phyloP scores from a whole-genome alignment of 202 grass and related monocot species.

The Schoenoplectus triqueter region DNA sequence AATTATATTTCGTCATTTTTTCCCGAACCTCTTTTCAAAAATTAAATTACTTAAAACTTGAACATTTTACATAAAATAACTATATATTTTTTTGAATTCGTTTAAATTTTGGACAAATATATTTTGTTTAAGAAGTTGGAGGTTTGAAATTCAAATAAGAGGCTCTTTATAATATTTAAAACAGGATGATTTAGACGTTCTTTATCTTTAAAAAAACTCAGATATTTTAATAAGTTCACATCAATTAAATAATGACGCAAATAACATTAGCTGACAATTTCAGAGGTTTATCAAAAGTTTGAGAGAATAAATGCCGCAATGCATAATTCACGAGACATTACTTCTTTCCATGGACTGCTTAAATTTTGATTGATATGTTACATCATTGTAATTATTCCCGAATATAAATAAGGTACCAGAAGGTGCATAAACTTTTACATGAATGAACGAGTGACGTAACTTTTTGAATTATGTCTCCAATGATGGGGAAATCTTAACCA shows the following conservation, averaged over 20 bases:
- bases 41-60: no score
- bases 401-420: neutral
- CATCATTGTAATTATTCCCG: neutral
- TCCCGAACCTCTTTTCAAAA: no score
- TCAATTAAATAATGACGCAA: neutral
- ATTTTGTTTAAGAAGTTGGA: no score
- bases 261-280: neutral
- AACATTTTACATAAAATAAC: no score
- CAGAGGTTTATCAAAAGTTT: neutral
- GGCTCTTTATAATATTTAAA: no score
- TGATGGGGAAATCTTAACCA: slow-evolving; percentile 37
- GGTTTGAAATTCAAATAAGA: no score
- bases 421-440: neutral
- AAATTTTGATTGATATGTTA: neutral
- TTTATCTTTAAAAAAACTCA: neutral
- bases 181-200: no score
- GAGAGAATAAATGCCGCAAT: neutral
- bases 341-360: neutral
- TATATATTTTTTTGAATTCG: no score
- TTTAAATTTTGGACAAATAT: no score
- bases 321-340: neutral
- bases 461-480: slow-evolving; percentile 37
- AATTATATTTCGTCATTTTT: no score
- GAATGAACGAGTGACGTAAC: neutral
- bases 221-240: neutral